A percentile compares a stretch with the other conserved stretches of the same genome.
These are phyloP conservation scores for Marchantia paleacea DNA, from an alignment of 225 moss, liverwort and hornwort genomes.

Conservation along the genomic window DNA sequence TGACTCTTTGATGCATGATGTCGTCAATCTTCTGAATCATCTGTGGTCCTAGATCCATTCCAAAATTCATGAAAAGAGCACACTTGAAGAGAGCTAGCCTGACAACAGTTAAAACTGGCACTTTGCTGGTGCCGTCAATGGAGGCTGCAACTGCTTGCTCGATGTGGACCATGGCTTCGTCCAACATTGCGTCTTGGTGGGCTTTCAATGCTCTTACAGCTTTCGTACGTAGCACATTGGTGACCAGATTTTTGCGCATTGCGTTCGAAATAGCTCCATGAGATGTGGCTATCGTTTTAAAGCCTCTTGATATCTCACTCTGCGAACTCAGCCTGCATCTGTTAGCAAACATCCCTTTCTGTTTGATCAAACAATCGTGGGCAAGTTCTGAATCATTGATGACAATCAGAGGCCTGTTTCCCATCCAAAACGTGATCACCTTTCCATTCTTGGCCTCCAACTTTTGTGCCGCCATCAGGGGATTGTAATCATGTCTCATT, in stretches of 20 bases:
- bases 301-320: not conserved
- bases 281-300: not conserved
- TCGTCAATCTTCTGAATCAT: not conserved
- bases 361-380: not conserved
- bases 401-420: not conserved
- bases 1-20: not conserved
- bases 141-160: not conserved
- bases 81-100: not conserved
- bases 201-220: not conserved
- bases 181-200: not conserved
- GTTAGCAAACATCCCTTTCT: not conserved
- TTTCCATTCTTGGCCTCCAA: not conserved
- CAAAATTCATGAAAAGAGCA: not conserved
- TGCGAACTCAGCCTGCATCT: not conserved
- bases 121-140: not conserved
- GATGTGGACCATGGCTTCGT: too few relatives aligned
- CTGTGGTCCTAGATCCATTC: not conserved
- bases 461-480: not conserved
- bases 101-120: not conserved
- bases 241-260: not conserved
- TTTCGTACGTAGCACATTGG: not conserved
- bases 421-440: slow-evolving; percentile 12
- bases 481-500: not conserved
- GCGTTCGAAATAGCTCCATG: not conserved
- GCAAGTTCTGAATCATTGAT: not conserved